Conservation (phyloP, 1,284 basidiomycete species). For the Ceratobasidium sp. region DNA sequence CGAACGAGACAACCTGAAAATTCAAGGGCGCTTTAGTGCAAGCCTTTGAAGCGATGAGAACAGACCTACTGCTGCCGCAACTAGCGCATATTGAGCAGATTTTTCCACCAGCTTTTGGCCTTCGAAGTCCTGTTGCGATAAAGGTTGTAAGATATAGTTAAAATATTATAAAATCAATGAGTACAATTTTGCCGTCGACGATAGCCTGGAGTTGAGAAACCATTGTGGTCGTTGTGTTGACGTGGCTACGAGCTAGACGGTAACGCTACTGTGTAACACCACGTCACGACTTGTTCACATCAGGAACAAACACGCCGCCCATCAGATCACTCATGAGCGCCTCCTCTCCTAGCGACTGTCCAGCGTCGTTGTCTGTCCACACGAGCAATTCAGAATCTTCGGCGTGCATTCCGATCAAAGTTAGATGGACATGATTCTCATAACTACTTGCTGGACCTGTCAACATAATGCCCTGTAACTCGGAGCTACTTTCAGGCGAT, state of each 20-base stretch:
- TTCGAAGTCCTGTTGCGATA: constrained; percentile 74
- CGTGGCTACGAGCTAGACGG: not conserved
- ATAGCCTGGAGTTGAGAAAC: constrained; percentile 16
- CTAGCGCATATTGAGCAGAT: constrained; percentile 56
- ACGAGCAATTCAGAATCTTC: no score
- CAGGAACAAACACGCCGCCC: not conserved
- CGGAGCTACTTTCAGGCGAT: no score
- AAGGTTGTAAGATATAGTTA: not conserved
- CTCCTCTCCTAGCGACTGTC: no score
- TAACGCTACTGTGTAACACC: no score
- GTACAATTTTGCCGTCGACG: constrained; percentile 29
- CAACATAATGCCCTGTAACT: no score
- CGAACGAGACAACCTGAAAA: constrained; percentile 65
- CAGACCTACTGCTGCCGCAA: constrained; percentile 51
- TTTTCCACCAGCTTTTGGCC: constrained; percentile 69
- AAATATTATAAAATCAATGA: not conserved
- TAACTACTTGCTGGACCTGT: no score
- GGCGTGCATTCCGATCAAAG: no score
- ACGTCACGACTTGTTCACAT: not conserved
- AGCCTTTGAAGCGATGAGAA: constrained; percentile 48
- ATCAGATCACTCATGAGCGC: no score
- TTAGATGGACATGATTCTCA: no score
- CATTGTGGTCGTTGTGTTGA: constrained; percentile 19
- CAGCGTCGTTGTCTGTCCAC: no score
- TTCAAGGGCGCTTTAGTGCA: not conserved